Evolutionary conservation across 2,329 filamentous ascomycete genomes (phyloP).

Genomic region (Fusarium albidum): DNA sequence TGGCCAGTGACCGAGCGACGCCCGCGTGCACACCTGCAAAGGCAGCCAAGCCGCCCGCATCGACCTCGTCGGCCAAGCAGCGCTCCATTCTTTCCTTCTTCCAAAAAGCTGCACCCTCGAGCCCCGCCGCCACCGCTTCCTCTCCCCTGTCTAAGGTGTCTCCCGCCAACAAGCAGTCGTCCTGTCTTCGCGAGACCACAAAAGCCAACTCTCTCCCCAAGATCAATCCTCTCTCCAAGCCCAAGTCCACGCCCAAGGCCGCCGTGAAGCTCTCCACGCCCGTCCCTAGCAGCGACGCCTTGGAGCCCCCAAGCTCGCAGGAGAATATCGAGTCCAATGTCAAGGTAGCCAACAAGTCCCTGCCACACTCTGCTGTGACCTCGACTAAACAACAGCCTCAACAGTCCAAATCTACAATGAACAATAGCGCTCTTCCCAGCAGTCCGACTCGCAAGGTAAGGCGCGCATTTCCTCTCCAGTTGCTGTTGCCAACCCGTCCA

Average conservation of each 20-base stretch:
- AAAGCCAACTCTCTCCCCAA: constrained; percentile 53
- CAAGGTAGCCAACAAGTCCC: constrained; percentile 26
- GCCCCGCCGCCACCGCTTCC: constrained; percentile 45
- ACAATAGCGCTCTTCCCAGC: constrained; percentile 48
- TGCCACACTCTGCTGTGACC: constrained; percentile 10
- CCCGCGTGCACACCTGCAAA: constrained; percentile 47
- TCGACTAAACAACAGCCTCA: constrained; percentile 49
- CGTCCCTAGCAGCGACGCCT: constrained; percentile 80
- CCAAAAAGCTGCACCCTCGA: constrained; percentile 50
- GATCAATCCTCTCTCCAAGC: constrained; percentile 51
- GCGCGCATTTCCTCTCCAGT: background rate
- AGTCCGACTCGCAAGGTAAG: constrained; percentile 84
- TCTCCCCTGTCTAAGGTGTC: constrained; percentile 44
- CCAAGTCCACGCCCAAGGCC: constrained; percentile 42
- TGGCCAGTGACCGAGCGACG: constrained; percentile 42
- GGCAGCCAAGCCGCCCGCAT: constrained; percentile 39
- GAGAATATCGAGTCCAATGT: constrained; percentile 61
- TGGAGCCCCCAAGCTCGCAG: constrained; percentile 73
- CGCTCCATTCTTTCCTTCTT: constrained; percentile 56
- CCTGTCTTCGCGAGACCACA: constrained; percentile 52
- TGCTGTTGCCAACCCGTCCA: constrained; percentile 37
- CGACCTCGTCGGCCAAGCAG: constrained; percentile 49
- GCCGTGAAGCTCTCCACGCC: constrained; percentile 65
- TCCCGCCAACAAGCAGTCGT: constrained; percentile 42
- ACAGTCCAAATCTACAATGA: constrained; percentile 47